Evolutionary conservation across 192 early-diverging fungal species (phyloP).

Genomic region (Umbelopsis ramanniana): DNA sequence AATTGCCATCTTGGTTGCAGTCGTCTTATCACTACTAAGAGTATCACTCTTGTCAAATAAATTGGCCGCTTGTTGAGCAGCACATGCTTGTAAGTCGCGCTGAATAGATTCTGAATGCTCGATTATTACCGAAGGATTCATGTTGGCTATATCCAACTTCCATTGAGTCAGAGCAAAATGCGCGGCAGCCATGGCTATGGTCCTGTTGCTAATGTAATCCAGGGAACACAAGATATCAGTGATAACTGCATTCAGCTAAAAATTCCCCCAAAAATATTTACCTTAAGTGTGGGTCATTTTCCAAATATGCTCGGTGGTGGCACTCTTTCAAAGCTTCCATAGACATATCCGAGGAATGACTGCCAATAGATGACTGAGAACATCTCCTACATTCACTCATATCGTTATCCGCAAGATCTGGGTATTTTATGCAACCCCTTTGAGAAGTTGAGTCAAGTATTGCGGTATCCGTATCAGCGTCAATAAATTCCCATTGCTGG

Average conservation of each 20-base stretch:
- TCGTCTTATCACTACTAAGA: conserved; percentile 2
- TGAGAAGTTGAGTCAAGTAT: neutral
- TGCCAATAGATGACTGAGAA: neutral
- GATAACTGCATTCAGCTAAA: neutral
- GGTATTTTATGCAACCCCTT: neutral
- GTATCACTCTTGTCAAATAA: conserved; percentile 15
- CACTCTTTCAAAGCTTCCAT: conserved; percentile 4
- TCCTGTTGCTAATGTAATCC: neutral
- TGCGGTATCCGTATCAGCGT: neutral
- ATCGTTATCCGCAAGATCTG: neutral
- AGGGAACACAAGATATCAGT: conserved; percentile 8
- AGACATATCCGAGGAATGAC: neutral
- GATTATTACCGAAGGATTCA: neutral
- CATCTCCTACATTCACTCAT: neutral
- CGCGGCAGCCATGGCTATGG: conserved; percentile 4
- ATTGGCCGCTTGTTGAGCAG: neutral
- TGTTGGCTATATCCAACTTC: neutral
- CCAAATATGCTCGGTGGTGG: conserved; percentile 16
- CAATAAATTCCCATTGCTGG: conserved; percentile 24
- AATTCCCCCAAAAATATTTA: neutral
- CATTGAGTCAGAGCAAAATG: conserved; percentile 4
- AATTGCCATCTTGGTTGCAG: conserved; percentile 4
- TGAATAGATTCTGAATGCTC: neutral
- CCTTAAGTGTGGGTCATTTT: conserved; percentile 19
- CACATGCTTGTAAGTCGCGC: neutral